Percentiles rank a stretch among this genome's conserved stretches.
Conservation (phyloP, 805 yeast species). For the Ogataea philodendri region DNA sequence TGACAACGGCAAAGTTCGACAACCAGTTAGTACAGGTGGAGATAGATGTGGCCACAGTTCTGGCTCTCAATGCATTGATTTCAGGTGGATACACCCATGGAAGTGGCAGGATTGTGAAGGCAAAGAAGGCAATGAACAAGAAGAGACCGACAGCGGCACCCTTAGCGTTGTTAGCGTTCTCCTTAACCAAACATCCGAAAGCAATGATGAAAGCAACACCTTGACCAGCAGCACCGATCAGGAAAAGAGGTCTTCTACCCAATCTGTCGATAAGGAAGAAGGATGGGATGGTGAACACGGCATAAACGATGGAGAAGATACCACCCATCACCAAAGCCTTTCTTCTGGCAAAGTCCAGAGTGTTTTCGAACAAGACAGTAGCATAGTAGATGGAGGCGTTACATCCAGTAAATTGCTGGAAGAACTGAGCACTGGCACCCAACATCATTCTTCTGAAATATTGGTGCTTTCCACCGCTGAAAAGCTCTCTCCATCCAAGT, state of each 20-base stretch:
- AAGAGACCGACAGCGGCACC: constrained; percentile 71
- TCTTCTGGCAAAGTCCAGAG: constrained; percentile 49
- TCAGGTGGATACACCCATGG: constrained; percentile 69
- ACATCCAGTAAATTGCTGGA: constrained; percentile 71
- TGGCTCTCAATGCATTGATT: constrained; percentile 61
- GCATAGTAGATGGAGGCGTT: constrained; percentile 69
- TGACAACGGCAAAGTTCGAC: constrained; percentile 64
- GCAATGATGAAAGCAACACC: constrained; percentile 48
- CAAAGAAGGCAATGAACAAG: constrained; percentile 56
- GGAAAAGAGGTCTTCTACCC: constrained; percentile 60
- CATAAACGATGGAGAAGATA: constrained; percentile 59
- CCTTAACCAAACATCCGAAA: constrained; percentile 45
- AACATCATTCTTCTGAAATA: constrained; percentile 58
- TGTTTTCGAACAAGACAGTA: constrained; percentile 51
- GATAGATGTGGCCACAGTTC: constrained; percentile 65
- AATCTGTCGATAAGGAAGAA: constrained; percentile 56
- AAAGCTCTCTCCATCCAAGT: constrained; percentile 43
- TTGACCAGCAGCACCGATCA: constrained; percentile 49
- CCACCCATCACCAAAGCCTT: constrained; percentile 63
- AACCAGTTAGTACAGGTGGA: constrained; percentile 70
- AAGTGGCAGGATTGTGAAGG: constrained; percentile 41
- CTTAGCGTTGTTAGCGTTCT: constrained; percentile 44
- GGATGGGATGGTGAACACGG: constrained; percentile 61
- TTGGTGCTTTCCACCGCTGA: constrained; percentile 49
- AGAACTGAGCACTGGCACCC: constrained; percentile 65